Base-by-base conservation (phyloP, 139 green algal species). In the Tetradesmus lagerheimii region DNA sequence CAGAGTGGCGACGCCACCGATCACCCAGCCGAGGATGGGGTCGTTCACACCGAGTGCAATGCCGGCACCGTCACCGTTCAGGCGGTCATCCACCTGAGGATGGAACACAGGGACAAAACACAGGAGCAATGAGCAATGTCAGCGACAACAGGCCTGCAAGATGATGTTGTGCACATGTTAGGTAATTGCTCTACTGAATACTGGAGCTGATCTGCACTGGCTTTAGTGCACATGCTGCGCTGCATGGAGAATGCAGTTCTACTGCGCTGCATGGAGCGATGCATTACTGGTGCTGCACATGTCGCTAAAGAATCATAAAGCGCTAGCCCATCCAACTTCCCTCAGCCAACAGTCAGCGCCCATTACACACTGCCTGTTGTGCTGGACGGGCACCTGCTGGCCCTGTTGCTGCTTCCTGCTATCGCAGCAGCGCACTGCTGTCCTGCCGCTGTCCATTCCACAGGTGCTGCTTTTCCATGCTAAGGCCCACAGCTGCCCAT, bases 31-130 rank as follows among this genome's bases (percentile, higher is more conserved):
- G 5, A 96, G 91, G 45, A 79, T 78, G 76, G 90, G 90, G 50
- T 96, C 94, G 88, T 95, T 96, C 29, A 97, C 83, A 71, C 95
- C 95, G 66, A 97, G 92, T 15, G 90, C 64, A 77, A 93, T 83
- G 82, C 95, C 94, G 23, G 91, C 94, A 89, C 95, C 95, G 66
- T 97, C 95, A 41, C 94, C 94, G 92, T 96, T 96, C 66, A 97
- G 75, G 93, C 95, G 94, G 43, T 96, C 94, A 64, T 97, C 95
- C 39, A 97, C 95, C 94, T 96, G 92, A 31, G 53, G 15, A 25
- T 37, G 53, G 3, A 1, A 4, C 23, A 80, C n/a, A 31, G 27
- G 5, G 53, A 23, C 34, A 87, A 4, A 23, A 25, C 38, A 66
- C 53, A 34, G 78, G 27, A 57, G 41, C 39, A 37, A 37, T 27